A percentile compares a stretch with the other conserved stretches of the same genome.
Evolutionary conservation across 148 eudicot genomes (phyloP).

Genomic region (Chenopodium album): DNA sequence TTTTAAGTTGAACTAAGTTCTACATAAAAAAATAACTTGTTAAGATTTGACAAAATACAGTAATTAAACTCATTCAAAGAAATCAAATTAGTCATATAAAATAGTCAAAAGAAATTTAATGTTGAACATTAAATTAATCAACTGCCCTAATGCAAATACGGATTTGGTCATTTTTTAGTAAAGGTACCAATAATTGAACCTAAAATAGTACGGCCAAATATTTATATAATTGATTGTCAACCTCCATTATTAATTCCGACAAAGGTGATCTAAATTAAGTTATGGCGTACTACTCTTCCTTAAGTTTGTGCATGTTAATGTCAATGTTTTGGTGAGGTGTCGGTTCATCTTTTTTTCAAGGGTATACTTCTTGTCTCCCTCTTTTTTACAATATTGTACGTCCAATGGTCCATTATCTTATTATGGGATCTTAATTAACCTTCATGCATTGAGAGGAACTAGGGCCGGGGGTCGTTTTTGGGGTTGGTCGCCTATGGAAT

Average conservation of each 20-base stretch:
- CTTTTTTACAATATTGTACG: background rate
- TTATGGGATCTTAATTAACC: no score
- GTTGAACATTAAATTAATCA: background rate
- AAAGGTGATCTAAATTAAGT: background rate
- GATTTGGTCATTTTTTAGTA: background rate
- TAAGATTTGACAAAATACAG: no score
- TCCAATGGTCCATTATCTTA: no score
- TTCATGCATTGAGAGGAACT: no score
- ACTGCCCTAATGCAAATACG: background rate
- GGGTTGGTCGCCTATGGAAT: no score
- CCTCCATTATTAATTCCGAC: conserved; percentile 6
- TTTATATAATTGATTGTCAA: background rate
- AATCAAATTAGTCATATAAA: no score
- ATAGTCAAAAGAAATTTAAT: no score
- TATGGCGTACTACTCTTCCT: conserved; percentile 2
- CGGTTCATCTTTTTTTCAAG: background rate
- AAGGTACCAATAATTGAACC: conserved; percentile 11
- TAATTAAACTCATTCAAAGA: no score
- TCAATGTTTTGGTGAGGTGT: conserved; percentile 10
- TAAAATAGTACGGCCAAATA: conserved; percentile 1
- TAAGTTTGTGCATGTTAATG: background rate
- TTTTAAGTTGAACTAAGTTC: no score
- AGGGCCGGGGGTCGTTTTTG: no score
- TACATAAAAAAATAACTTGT: no score
- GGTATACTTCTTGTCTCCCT: background rate